Base-by-base conservation (phyloP, 352 stramenopile species). In the Saprolegnia diclina region DNA sequence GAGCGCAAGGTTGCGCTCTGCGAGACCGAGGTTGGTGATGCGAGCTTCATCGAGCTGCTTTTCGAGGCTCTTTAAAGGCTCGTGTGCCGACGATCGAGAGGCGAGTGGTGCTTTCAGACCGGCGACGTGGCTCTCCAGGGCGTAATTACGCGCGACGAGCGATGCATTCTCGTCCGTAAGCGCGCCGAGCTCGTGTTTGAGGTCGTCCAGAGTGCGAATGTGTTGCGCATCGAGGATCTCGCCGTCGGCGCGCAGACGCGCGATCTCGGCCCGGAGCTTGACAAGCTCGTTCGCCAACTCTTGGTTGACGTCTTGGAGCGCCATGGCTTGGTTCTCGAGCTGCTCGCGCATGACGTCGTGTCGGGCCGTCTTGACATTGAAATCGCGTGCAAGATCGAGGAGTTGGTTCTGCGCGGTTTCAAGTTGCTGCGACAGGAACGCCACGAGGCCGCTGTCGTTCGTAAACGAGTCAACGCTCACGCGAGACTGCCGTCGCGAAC, bases 221-320 rank as follows among this genome's bases (percentile, higher is more conserved):
- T 35, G 29, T 35, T 35, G 29, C 29, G 29, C 29, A 35, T 35
- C 29, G 2, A 35, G 2, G 29, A 5, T 5, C 29, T 35, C 29
- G 29, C 29, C 2, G 29, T 35, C 29, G 29, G 29, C 29, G 29
- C 29, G 29, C 29, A 35, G 29, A 35, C 29, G 29, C 29, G 29
- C 5, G 29, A 35, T 35, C 29, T 35, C 29, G 5, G 2, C 29
- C 29, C 29, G 29, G 29, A 35, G 52, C 19, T 59, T 35, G 4
- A 59, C 1, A 1, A 59, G 9, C 24, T 59, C 52, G 16, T 59
- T 18, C 19, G 52, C 62, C 13, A 69, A 22, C 13, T 24, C 63
- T 42, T 69, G n/a, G 40, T 69, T 69, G 11, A 69, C 63, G 19
- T 48, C 53, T 42, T 56, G 50, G 9, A 69, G 29, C 14, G n/a